Percentiles rank a stretch among this genome's conserved stretches.
Conservation (phyloP, 805 yeast genomes). For the Ogataea nakhonphanomensis region DNA sequence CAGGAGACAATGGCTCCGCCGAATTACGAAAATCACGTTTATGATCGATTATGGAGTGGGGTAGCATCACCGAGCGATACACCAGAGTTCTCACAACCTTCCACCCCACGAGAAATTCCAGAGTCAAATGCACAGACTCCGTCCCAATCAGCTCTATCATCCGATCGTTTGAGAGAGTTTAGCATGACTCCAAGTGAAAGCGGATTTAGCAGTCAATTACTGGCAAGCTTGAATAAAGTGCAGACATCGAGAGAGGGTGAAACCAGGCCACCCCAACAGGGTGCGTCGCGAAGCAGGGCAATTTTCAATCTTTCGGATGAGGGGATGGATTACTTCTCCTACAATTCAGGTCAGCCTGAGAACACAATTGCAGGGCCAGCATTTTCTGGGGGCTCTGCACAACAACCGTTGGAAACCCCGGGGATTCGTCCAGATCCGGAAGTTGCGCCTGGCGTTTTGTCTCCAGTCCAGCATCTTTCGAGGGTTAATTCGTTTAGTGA, state of each 20-base stretch:
- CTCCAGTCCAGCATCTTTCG: conserved; percentile 61
- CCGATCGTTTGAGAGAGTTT: conserved; percentile 18
- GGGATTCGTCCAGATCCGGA: background rate
- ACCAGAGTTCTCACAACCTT: conserved; percentile 40
- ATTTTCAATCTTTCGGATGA: conserved; percentile 30
- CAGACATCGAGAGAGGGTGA: conserved; percentile 47
- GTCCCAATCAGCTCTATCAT: background rate
- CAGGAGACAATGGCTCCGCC: conserved; percentile 75
- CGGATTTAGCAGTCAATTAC: conserved; percentile 34
- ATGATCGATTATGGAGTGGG: conserved; percentile 76
- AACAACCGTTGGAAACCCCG: conserved; percentile 14
- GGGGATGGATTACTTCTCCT: conserved; percentile 35
- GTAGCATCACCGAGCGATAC: conserved; percentile 46
- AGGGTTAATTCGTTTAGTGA: conserved; percentile 50
- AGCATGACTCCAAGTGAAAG: conserved; percentile 26
- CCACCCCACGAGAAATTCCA: conserved; percentile 13
- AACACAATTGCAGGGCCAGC: conserved; percentile 22
- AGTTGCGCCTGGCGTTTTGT: conserved; percentile 37
- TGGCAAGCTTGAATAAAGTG: conserved; percentile 50
- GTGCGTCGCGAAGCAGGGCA: conserved; percentile 17
- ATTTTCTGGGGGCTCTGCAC: conserved; percentile 19
- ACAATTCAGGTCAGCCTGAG: conserved; percentile 3
- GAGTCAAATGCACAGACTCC: conserved; percentile 1
- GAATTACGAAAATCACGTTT: conserved; percentile 73
- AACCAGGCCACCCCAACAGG: conserved; percentile 17